phyloP scores from a whole-genome alignment of 805 yeast genomes.

The Starmerella potacharoeniae region DNA sequence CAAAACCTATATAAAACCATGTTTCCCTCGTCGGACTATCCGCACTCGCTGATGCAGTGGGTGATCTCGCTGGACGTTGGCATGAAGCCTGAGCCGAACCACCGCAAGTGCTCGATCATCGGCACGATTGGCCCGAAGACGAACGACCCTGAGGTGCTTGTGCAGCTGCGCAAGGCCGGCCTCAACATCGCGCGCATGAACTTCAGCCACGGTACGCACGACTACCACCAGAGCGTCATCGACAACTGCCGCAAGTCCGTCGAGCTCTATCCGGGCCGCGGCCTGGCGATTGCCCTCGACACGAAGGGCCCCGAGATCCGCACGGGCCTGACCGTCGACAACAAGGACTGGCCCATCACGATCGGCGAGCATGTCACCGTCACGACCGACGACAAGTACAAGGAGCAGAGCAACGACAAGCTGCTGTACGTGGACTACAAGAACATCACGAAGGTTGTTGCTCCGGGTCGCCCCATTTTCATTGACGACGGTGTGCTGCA shows the following conservation, averaged over 20 bases:
- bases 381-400: conserved; percentile 78
- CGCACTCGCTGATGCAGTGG: conserved; percentile 53
- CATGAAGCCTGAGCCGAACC: conserved; percentile 62
- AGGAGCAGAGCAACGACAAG: conserved; percentile 60
- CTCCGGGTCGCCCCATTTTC: conserved; percentile 79
- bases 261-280: conserved; percentile 84
- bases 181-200: conserved; percentile 97
- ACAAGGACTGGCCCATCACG: conserved; percentile 68
- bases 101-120: conserved; percentile 91
- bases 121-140: conserved; percentile 99
- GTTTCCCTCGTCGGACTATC: conserved; percentile 20
- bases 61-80: conserved; percentile 63
- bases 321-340: conserved; percentile 86
- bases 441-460: conserved; percentile 91
- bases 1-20: background rate
- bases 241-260: conserved; percentile 95
- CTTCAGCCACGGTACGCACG: conserved; percentile 97
- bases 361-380: conserved; percentile 85
- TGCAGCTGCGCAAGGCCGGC: conserved; percentile 89
- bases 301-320: conserved; percentile 99
- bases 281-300: conserved; percentile 94
- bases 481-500: conserved; percentile 97
- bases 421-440: conserved; percentile 86
- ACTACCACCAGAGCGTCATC: conserved; percentile 92
- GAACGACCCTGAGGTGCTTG: conserved; percentile 74